phyloP scores from a whole-genome alignment of 257 asterid species.

The Solanum lycopersicoides region DNA sequence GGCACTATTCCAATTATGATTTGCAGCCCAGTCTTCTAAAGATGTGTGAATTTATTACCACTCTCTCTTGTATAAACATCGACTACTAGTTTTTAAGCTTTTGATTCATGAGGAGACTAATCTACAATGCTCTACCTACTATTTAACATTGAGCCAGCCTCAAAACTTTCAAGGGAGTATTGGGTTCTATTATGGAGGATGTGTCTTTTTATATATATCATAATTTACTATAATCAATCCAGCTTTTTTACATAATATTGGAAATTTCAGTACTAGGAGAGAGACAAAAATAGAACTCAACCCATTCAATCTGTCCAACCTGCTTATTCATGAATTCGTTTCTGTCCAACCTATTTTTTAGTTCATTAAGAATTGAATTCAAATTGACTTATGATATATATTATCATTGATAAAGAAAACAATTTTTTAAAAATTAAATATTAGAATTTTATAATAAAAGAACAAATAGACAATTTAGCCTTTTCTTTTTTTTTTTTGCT shows the following conservation, averaged over 20 bases:
- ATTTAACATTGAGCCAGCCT: background rate
- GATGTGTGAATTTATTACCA: background rate
- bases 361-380: background rate
- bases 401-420: background rate
- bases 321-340: background rate
- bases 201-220: background rate
- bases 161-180: background rate
- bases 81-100: constrained; percentile 1
- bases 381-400: background rate
- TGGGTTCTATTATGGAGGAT: background rate
- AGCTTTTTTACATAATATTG: background rate
- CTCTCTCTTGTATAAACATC: constrained; percentile 12
- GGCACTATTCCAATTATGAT: background rate
- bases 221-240: background rate
- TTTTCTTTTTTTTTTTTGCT: background rate
- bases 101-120: constrained; percentile 8
- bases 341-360: too few species aligned
- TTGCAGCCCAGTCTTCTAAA: background rate
- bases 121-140: background rate
- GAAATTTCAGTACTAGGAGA: background rate
- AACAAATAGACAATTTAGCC: background rate
- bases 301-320: background rate
- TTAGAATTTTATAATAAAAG: background rate
- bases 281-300: background rate
- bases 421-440: too few species aligned